A percentile compares a stretch with the other conserved stretches of the same genome.
phyloP scores from a whole-genome alignment of 192 early-diverging fungal genomes.

The Backusella luteola region DNA sequence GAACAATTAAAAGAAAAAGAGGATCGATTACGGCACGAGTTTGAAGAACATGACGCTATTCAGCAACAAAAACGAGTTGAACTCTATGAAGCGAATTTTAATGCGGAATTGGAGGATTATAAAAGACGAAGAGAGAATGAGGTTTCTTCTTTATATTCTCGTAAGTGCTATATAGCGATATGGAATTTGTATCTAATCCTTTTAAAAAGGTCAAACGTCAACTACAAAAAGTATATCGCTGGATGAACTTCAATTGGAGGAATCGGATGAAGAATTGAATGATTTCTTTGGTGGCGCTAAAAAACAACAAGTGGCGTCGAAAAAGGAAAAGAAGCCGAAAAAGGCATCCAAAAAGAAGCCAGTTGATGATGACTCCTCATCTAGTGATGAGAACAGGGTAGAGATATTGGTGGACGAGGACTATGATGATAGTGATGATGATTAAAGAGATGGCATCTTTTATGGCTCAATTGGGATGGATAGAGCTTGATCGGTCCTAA shows the following conservation, averaged over 20 bases:
- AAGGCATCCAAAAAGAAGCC: not conserved
- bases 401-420: conserved; percentile 29
- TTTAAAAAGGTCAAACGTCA: not conserved
- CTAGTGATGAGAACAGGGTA: not conserved
- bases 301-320: not conserved
- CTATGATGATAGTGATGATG: conserved; percentile 15
- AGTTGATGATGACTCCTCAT: not conserved
- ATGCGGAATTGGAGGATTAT: conserved; percentile 38
- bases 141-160: conserved; percentile 26
- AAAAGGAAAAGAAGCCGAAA: conserved; percentile 5
- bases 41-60: conserved; percentile 20
- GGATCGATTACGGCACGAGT: conserved; percentile 7
- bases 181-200: not conserved
- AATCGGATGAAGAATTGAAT: conserved; percentile 6
- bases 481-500: no score
- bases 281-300: not conserved
- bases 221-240: conserved; percentile 2
- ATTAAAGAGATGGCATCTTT: not conserved
- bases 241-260: conserved; percentile 15
- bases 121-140: conserved; percentile 25
- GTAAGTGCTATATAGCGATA: conserved; percentile 7
- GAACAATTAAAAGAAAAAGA: conserved; percentile 4
- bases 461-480: not conserved
- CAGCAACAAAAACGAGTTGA: conserved; percentile 28
- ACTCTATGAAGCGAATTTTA: conserved; percentile 34